Conservation (phyloP, 805 yeast genomes). For the Kuraishia borneana region DNA sequence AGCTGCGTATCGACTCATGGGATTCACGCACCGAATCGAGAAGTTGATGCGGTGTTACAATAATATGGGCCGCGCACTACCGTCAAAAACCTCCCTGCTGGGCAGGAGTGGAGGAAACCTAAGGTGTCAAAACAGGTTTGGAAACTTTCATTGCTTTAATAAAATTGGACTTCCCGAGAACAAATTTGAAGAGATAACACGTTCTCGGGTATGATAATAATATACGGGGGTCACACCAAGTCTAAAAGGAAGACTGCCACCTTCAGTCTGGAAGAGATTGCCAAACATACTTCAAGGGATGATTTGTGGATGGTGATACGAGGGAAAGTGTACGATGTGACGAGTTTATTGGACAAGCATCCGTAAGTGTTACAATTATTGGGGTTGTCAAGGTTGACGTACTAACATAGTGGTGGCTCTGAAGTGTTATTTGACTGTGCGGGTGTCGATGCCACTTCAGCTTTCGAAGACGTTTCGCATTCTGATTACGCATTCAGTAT, state of each 20-base stretch:
- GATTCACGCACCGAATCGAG: no score
- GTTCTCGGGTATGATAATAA: not conserved
- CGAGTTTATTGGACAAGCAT: constrained; percentile 45
- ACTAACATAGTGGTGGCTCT: constrained; percentile 47
- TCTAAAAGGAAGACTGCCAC: not conserved
- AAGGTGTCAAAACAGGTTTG: no score
- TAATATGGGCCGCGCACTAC: not conserved
- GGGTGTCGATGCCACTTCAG: constrained; percentile 66
- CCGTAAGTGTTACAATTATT: constrained; percentile 24
- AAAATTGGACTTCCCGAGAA: not conserved
- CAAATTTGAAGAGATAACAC: not conserved
- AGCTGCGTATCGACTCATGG: constrained; percentile 1
- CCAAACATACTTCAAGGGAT: constrained; percentile 31
- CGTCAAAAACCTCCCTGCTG: no score
- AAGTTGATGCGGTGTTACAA: not conserved
- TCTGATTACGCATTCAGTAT: constrained; percentile 80
- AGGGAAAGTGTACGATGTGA: constrained; percentile 57
- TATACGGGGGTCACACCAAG: not conserved
- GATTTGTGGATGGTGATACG: constrained; percentile 67
- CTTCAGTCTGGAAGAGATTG: constrained; percentile 30
- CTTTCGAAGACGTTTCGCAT: constrained; percentile 62
- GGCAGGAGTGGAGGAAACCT: no score
- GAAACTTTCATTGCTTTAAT: not conserved
- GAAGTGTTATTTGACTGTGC: constrained; percentile 72
- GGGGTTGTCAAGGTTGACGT: not conserved